A percentile compares a stretch with the other conserved stretches of the same genome.
Conservation (phyloP, 1,139 yeast species). For the Diutina ranongensis region DNA sequence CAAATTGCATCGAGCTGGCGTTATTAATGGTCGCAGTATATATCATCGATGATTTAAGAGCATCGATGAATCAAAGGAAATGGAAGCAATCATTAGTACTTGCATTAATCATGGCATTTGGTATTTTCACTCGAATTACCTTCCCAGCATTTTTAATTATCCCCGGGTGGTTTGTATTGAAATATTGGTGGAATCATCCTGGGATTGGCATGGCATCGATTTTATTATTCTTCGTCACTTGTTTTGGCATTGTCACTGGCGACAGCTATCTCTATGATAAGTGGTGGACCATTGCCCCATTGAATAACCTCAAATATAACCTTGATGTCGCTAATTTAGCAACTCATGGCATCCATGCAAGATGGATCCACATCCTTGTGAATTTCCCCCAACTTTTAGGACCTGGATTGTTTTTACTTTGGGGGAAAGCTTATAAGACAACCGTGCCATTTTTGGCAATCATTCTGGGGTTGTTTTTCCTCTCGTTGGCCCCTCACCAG, state of each 20-base stretch:
- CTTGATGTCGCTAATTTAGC: slow-evolving; percentile 45
- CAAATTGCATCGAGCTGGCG: slow-evolving; percentile 76
- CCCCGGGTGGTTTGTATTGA: slow-evolving; percentile 38
- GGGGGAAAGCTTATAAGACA: slow-evolving; percentile 21
- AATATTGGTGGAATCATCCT: slow-evolving; percentile 21
- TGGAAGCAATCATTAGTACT: slow-evolving; percentile 15
- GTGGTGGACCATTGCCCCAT: slow-evolving; percentile 50
- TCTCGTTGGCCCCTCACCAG: slow-evolving; percentile 81
- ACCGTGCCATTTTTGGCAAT: slow-evolving; percentile 50
- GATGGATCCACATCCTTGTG: slow-evolving; percentile 58
- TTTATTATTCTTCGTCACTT: slow-evolving; percentile 22
- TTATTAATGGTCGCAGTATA: slow-evolving; percentile 47
- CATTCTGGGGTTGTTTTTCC: slow-evolving; percentile 44
- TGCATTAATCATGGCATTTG: slow-evolving; percentile 51
- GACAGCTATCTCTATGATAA: slow-evolving; percentile 25
- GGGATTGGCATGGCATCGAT: slow-evolving; percentile 15
- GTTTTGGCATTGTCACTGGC: slow-evolving; percentile 28
- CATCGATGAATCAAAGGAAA: slow-evolving; percentile 9
- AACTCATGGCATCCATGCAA: slow-evolving; percentile 74
- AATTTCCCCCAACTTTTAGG: slow-evolving; percentile 79
- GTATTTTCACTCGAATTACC: slow-evolving; percentile 76
- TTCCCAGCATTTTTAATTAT: slow-evolving; percentile 62
- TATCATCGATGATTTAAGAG: slow-evolving; percentile 30
- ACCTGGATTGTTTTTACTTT: slow-evolving; percentile 46
- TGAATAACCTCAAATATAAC: slow-evolving; percentile 70